These are phyloP conservation scores for Verbena officinalis DNA, from an alignment of 257 asterid genomes.

Conservation along the genomic window DNA sequence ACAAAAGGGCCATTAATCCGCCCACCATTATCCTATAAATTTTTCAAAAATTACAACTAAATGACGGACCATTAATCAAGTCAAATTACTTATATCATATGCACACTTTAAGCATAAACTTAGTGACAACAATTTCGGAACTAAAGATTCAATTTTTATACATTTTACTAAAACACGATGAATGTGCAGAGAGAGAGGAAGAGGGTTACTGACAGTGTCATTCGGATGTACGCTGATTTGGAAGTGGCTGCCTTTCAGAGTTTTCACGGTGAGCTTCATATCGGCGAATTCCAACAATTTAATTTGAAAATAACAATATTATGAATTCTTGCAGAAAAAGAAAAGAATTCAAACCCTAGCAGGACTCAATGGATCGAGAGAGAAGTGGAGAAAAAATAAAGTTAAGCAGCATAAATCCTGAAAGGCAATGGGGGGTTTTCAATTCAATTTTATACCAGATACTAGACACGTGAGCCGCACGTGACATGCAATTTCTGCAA, in stretches of 20 bases:
- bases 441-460: too few relatives aligned
- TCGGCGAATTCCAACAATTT: constrained; percentile 33
- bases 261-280: constrained; percentile 95
- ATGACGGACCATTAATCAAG: not conserved
- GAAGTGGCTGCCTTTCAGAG: constrained; percentile 92
- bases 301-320: not conserved
- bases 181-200: not conserved
- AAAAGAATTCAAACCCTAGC: constrained; percentile 36
- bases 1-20: constrained; percentile 1
- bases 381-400: not conserved
- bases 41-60: not conserved
- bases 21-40: constrained; percentile 18
- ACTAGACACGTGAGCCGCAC: too few relatives aligned
- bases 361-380: constrained; percentile 34
- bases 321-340: not conserved
- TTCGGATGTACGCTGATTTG: constrained; percentile 77
- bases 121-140: not conserved
- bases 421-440: too few relatives aligned
- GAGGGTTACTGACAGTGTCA: constrained; percentile 62
- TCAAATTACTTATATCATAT: constrained; percentile 20
- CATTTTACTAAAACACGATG: not conserved
- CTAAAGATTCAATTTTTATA: constrained; percentile 3
- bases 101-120: constrained; percentile 9
- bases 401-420: too few relatives aligned
- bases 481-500: too few relatives aligned